Percentiles rank a stretch among this genome's conserved stretches.
phyloP scores from a whole-genome alignment of 805 yeast genomes.

The Teunomyces funiuensis region DNA sequence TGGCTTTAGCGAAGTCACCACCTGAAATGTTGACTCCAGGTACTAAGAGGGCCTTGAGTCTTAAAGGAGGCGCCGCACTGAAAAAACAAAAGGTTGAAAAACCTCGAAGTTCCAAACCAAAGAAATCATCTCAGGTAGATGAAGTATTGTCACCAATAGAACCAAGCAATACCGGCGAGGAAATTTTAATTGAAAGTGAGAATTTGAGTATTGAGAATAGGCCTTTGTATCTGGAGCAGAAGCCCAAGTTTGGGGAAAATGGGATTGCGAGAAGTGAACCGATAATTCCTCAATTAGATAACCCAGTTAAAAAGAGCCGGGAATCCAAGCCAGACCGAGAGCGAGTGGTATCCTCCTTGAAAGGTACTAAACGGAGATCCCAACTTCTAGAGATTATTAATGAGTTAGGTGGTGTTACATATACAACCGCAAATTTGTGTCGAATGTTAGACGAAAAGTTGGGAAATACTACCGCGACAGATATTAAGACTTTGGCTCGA shows the following conservation, averaged over 20 bases:
- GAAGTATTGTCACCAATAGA: not conserved
- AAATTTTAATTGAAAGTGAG: not conserved
- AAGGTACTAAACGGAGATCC: slow-evolving; percentile 29
- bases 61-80: not conserved
- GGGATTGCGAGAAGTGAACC: slow-evolving; percentile 3
- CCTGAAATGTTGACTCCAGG: slow-evolving; percentile 18
- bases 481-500: slow-evolving; percentile 38
- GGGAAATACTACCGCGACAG: slow-evolving; percentile 30
- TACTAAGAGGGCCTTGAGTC: not conserved
- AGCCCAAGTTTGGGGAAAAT: slow-evolving; percentile 5
- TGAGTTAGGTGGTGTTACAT: slow-evolving; percentile 39
- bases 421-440: slow-evolving; percentile 33
- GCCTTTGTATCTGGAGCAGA: not conserved
- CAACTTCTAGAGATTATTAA: slow-evolving; percentile 30
- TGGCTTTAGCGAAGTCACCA: slow-evolving; percentile 27
- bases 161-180: not conserved
- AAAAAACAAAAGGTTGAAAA: slow-evolving; percentile 2
- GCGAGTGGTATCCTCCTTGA: slow-evolving; percentile 19
- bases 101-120: not conserved
- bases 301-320: slow-evolving; percentile 4
- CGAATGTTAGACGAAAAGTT: slow-evolving; percentile 32
- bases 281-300: slow-evolving; percentile 3
- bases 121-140: not conserved
- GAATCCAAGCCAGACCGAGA: slow-evolving; percentile 8
- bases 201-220: not conserved